Base-by-base conservation (phyloP, 306 rosid genomes). In the Amphicarpaea edgeworthii region DNA sequence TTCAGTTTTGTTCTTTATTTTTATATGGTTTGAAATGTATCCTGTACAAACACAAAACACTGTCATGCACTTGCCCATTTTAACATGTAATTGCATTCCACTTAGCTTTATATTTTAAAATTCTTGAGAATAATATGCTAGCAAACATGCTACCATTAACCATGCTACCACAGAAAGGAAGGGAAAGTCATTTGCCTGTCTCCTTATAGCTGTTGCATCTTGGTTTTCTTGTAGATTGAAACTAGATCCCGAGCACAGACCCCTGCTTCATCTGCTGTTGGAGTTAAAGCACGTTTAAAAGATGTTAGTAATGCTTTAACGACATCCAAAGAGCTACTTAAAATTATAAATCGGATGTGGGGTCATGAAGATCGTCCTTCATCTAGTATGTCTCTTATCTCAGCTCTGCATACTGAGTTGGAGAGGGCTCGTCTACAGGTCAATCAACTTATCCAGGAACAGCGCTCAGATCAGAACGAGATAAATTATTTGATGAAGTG, bases 381-480 rank as follows among this genome's bases (percentile, higher is more conserved):
- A 0, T 86, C 99, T 7, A 96, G 94, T 64, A 89, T 90, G 99
- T 91, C 99, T 11, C 83, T 96, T 30, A 87, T 89, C 80, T 90
- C 99, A 12, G 97, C 98, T 49, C 83, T 93, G 41, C 99, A 96
- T 64, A 85, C 98, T 6, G 99, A 96, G 90, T 87, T 96, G 23
- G 99, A 96, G 85, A 84, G 97, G 85, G 98, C 97, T 75, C 91
- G 98, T 34, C 79, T 90, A 76, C 98, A 86, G 88, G 91, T 89
- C 80, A 96, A 96, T 82, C 98, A 96, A 72, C 88, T 87, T 49
- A 93, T 96, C 76, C 99, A 96, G 41, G 99, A 88, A 47, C 99
- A 96, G 59, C 88, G 96, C 47, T 87, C 88, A 0, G 93, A 95
- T 64, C 95, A 87, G 77, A 88, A 83, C 21, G 98, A 93, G 82